phyloP scores from a whole-genome alignment of 257 asterid genomes.

The Solanum etuberosum region DNA sequence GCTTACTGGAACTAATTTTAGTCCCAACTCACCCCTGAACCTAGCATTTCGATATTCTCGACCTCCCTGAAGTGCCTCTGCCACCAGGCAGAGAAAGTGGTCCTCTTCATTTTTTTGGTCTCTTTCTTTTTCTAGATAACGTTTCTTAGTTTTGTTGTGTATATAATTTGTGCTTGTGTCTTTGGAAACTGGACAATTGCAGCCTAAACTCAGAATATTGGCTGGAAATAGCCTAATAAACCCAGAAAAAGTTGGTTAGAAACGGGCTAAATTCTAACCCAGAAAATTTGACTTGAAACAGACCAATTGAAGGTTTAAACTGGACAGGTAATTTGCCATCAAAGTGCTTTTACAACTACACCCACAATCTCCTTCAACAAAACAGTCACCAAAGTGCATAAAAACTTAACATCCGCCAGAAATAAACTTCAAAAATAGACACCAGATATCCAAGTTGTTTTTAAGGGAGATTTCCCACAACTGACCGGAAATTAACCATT shows the following conservation, averaged over 20 bases:
- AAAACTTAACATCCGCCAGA: background rate
- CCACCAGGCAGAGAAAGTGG: background rate
- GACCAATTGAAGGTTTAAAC: background rate
- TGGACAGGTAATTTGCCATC: background rate
- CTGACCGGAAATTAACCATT: background rate
- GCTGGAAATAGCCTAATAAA: background rate
- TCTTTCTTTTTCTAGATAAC: background rate
- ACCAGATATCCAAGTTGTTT: background rate
- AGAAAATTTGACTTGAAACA: background rate
- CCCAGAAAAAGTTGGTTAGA: background rate
- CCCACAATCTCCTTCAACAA: background rate
- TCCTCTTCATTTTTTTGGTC: background rate
- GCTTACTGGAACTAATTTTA: background rate
- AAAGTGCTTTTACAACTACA: background rate
- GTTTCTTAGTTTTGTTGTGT: background rate
- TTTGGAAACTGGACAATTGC: background rate
- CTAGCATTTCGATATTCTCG: background rate
- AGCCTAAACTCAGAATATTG: background rate
- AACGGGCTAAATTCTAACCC: background rate
- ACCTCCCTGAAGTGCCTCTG: background rate
- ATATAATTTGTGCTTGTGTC: background rate
- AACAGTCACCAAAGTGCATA: background rate
- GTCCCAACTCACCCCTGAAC: background rate
- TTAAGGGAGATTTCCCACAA: background rate
- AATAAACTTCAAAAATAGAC: background rate